These are phyloP conservation scores for Elsinoe arachidis DNA, from an alignment of 2,329 filamentous ascomycete species.

Conservation along the genomic window DNA sequence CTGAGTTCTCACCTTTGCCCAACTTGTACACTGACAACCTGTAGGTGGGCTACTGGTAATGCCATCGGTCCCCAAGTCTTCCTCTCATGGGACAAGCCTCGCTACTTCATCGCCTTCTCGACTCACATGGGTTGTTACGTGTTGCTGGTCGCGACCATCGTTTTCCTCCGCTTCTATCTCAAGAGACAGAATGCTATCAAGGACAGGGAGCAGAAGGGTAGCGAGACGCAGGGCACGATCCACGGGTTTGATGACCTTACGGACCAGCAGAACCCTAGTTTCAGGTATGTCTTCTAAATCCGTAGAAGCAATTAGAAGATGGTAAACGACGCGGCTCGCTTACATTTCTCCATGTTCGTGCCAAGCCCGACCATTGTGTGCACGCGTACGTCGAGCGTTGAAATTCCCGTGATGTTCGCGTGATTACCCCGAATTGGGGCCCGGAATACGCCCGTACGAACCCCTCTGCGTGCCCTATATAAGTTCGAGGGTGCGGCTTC, in stretches of 20 bases:
- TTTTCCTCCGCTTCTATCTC: conserved; percentile 35
- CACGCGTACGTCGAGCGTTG: too few relatives aligned
- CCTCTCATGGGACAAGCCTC: conserved; percentile 49
- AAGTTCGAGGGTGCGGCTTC: too few relatives aligned
- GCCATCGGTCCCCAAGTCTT: conserved; percentile 60
- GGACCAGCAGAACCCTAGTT: conserved; percentile 24
- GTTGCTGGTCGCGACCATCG: conserved; percentile 26
- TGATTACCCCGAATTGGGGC: too few relatives aligned
- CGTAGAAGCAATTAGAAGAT: not conserved
- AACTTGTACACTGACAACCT: not conserved
- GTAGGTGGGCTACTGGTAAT: conserved; percentile 51
- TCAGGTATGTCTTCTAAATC: conserved; percentile 29
- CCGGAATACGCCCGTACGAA: too few relatives aligned
- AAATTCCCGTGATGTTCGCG: too few relatives aligned
- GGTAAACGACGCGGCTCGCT: too few relatives aligned
- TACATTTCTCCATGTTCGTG: too few relatives aligned
- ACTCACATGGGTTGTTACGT: conserved; percentile 62
- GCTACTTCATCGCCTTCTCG: conserved; percentile 61
- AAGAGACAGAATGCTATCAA: conserved; percentile 34
- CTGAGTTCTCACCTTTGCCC: not conserved
- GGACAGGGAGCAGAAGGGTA: conserved; percentile 24
- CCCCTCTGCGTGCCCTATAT: too few relatives aligned
- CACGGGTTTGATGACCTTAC: conserved; percentile 24
- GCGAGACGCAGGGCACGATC: conserved; percentile 18
- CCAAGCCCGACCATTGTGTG: too few relatives aligned